A percentile compares a stretch with the other conserved stretches of the same genome.
These are phyloP conservation scores for Epichloe glyceriae DNA, from an alignment of 2,329 filamentous ascomycete genomes.

Conservation along the genomic window DNA sequence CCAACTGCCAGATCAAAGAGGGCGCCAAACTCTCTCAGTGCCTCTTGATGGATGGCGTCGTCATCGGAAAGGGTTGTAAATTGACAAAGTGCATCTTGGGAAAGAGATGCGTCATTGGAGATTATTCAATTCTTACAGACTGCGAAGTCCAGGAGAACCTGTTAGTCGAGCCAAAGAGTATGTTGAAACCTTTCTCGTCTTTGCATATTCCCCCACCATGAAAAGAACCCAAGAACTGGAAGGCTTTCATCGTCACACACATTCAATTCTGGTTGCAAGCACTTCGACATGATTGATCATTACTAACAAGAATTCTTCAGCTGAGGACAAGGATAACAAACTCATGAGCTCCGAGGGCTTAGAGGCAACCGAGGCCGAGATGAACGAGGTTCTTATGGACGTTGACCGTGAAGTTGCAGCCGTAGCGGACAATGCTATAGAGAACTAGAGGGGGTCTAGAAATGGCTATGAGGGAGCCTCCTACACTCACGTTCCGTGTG, in stretches of 20 bases:
- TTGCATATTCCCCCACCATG: background rate
- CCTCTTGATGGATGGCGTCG: conserved; percentile 82
- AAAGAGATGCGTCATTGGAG: conserved; percentile 68
- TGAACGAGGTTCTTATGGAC: conserved; percentile 38
- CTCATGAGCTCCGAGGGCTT: conserved; percentile 55
- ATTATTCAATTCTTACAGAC: conserved; percentile 65
- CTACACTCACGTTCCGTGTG: no score
- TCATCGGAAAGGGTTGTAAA: conserved; percentile 72
- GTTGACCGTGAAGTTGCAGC: conserved; percentile 25
- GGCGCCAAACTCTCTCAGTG: conserved; percentile 82
- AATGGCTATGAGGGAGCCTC: no score
- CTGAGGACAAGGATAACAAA: conserved; percentile 54
- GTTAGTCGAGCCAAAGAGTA: conserved; percentile 66
- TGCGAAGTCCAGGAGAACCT: conserved; percentile 90
- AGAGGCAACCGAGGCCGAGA: conserved; percentile 50
- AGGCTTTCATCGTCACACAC: background rate
- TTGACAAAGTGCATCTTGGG: conserved; percentile 82
- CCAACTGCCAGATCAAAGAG: conserved; percentile 72
- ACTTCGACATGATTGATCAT: background rate
- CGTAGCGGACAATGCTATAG: conserved; percentile 9
- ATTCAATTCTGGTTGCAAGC: background rate
- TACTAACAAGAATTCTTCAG: conserved; percentile 21
- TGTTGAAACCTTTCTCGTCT: conserved; percentile 19
- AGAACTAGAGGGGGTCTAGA: conserved; percentile 3
- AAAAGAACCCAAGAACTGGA: no score